phyloP scores from a whole-genome alignment of 495 filamentous ascomycete species.

The Penicillium turbatum region DNA sequence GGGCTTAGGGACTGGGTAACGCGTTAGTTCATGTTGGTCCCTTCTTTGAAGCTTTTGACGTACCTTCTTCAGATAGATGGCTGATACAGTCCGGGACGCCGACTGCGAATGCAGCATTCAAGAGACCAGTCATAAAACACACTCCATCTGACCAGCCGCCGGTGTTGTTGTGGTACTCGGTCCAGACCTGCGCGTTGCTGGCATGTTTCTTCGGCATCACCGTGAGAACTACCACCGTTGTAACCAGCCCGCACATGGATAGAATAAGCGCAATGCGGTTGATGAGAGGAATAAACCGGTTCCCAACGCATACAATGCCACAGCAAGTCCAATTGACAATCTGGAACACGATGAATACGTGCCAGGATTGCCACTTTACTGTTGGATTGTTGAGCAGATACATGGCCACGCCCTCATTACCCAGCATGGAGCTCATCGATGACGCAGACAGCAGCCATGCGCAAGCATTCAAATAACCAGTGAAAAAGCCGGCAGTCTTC shows the following conservation, averaged over 20 bases:
- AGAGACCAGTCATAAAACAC: conserved; percentile 65
- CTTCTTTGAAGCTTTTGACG: too few species aligned
- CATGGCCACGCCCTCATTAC: conserved; percentile 63
- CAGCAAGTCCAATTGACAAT: conserved; percentile 60
- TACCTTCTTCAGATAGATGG: conserved; percentile 68
- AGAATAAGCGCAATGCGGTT: conserved; percentile 60
- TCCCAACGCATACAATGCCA: conserved; percentile 60
- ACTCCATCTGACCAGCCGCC: conserved; percentile 63
- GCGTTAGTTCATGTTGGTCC: not conserved
- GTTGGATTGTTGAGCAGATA: conserved; percentile 61
- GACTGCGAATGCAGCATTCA: conserved; percentile 75
- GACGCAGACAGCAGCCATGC: conserved; percentile 67
- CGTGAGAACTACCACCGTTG: conserved; percentile 64
- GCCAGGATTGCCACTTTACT: conserved; percentile 58
- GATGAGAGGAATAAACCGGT: conserved; percentile 58
- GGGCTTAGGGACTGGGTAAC: conserved; percentile 19
- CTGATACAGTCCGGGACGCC: conserved; percentile 68
- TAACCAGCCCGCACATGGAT: conserved; percentile 56
- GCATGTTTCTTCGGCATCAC: conserved; percentile 66
- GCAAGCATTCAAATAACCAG: conserved; percentile 70
- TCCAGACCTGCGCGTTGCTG: conserved; percentile 56
- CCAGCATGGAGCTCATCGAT: conserved; percentile 59
- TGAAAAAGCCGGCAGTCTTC: conserved; percentile 61
- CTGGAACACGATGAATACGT: conserved; percentile 68
- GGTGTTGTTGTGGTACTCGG: conserved; percentile 56